These are phyloP conservation scores for Boletus coccyginus DNA, from an alignment of 768 basidiomycete species.

Conservation along the genomic window DNA sequence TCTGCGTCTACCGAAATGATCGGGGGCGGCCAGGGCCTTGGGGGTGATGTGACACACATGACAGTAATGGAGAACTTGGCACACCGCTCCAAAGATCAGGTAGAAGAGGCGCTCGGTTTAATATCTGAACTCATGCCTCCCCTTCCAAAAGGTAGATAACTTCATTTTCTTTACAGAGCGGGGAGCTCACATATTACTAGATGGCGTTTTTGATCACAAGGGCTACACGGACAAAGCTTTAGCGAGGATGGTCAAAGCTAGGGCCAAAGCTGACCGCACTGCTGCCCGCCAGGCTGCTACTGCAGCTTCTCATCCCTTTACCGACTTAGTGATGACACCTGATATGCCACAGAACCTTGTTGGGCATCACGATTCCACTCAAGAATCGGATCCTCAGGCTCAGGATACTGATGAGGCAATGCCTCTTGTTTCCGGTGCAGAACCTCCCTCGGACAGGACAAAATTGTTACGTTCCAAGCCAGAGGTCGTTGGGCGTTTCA, in stretches of 20 bases:
- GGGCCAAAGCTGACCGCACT: constrained; percentile 77
- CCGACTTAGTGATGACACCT: constrained; percentile 20
- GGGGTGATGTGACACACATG: constrained; percentile 92
- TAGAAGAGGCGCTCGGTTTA: constrained; percentile 89
- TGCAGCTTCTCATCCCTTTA: constrained; percentile 29
- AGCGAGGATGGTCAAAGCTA: constrained; percentile 71
- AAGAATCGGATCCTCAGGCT: constrained; percentile 37
- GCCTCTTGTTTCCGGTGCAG: constrained; percentile 31
- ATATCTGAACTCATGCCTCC: constrained; percentile 93
- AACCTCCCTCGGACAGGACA: constrained; percentile 52
- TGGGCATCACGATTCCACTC: constrained; percentile 23
- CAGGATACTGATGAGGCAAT: constrained; percentile 41
- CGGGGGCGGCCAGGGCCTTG: constrained; percentile 68
- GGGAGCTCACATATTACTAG: constrained; percentile 38
- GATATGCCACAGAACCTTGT: constrained; percentile 17
- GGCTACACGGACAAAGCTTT: constrained; percentile 86
- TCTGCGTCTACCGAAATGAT: constrained; percentile 53
- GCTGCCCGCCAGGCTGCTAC: constrained; percentile 57
- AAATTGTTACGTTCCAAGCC: constrained; percentile 74
- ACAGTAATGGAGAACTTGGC: constrained; percentile 97
- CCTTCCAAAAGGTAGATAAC: constrained; percentile 72
- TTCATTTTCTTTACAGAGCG: background rate
- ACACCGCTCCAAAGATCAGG: constrained; percentile 94
- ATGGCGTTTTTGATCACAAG: constrained; percentile 94
- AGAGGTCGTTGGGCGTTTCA: constrained; percentile 78